Evolutionary conservation across 2,329 filamentous ascomycete genomes (phyloP), one percentile per base, ranked within the genome.

Genomic region (Botrytis medusae): DNA sequence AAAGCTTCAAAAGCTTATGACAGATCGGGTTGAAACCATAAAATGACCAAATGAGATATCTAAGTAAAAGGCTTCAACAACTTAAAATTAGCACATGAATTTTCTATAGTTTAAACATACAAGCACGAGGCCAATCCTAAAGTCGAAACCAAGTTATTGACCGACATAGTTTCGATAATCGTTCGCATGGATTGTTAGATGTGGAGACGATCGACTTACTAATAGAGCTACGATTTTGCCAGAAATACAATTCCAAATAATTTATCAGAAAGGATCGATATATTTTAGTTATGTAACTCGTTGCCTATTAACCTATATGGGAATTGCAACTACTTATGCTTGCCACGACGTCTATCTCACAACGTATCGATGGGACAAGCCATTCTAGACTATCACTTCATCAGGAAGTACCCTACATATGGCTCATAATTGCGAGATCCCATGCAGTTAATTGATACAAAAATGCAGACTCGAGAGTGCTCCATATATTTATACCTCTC

Each of bases 361-460:
- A 29, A 57, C 14, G 3, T 57, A 57, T 8, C 3, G n/a, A 57
- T 18, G 7, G 12, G n/a, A 18, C 51, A 9, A 29, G 14, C 25
- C 14, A 46, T 46, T 29, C 18, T 3, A 29, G 6, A 14, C 6
- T 57, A 0, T 8, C 51, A 9, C 7, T 29, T 4, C 2, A 57
- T 6, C 7, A 32, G 12, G 18, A 0, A 29, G 2, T 3, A 7
- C 0, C 6, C n/a, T 29, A 29, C 2, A 8, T 8, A 29, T 1
- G n/a, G n/a, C 16, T 29, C 14, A 57, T 32, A 8, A 29, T 29
- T 32, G n/a, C 51, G 14, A 57, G 51, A 57, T 8, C 1, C 14
- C 2, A 14, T 57, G n/a, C 29, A 57, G n/a, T 57, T 18, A 29
- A 57, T 32, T 9, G 51, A 29, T 25, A 51, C 0, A 10, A 25